Base-by-base conservation (phyloP, 2,329 filamentous ascomycete species). In the Daldinia eschscholtzii region DNA sequence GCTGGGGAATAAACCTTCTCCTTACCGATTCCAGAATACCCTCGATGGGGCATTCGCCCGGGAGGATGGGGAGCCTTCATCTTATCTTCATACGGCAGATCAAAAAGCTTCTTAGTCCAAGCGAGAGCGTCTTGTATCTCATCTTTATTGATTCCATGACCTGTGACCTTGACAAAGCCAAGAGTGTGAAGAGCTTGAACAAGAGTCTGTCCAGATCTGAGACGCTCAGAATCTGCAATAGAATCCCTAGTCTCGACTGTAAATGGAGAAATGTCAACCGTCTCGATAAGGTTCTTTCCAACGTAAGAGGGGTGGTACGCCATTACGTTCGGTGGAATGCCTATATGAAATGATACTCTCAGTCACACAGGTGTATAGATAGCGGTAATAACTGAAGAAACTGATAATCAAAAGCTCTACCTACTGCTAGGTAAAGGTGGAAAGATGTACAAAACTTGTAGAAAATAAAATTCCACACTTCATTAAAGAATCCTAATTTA, bases 21-120 rank as follows among this genome's bases (percentile, higher is more conserved):
- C 48, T 64, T 63, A 1, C 73, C 72, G 20, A 72, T 63, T 2
- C 68, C 65, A 4, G 74, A 76, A 39, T 74, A 76, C 5, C 73
- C 73, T 9, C 72, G 66, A 55, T 74, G 74, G 4, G 73, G 71
- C 48, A 72, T 73, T 9, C 62, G 52, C 3, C 68, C 72, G 5
- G 61, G 42, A 0, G 72, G 72, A 20, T 75, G 73, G 6, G 68
- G 71, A 6, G 73, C 74, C 55, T 71, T 74, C 67, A 73, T 72
- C 35, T 75, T 75, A 1, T 75, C 71, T 12, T 68, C 64, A 30
- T 68, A 61, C 2, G 73, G 68, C 4, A 75, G 60, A 26, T 73
- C 67, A 30, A 76, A 75, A 12, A 74, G 61, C 12, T 30, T 70
- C 61, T 69, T 71, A 5, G 71, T 67, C 71, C 71, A 74, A 23